Evolutionary conservation across 2,329 filamentous ascomycete species (phyloP).

Genomic region (Drechslera avenae): DNA sequence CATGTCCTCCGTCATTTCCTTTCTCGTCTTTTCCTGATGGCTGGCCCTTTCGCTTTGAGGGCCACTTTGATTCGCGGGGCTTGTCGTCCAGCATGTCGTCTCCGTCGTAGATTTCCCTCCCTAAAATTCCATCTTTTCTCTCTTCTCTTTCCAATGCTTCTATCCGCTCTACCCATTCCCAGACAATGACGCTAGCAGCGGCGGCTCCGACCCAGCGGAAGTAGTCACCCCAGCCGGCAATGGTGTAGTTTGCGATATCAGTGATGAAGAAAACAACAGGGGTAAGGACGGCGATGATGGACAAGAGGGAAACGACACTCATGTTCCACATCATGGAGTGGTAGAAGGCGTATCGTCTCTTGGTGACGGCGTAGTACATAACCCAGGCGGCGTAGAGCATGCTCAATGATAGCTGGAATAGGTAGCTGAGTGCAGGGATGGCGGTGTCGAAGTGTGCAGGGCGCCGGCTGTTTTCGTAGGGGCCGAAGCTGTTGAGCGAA

Average conservation of each 20-base stretch:
- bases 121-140: conserved; percentile 89
- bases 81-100: conserved; percentile 85
- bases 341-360: conserved; percentile 88
- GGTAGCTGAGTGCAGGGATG: conserved; percentile 86
- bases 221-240: conserved; percentile 93
- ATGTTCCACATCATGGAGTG: conserved; percentile 92
- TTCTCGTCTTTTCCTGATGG: conserved; percentile 41
- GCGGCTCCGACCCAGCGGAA: conserved; percentile 96
- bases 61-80: conserved; percentile 60
- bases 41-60: conserved; percentile 47
- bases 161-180: conserved; percentile 97
- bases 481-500: conserved; percentile 83
- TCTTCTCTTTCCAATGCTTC: conserved; percentile 91
- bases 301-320: conserved; percentile 76
- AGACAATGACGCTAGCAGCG: conserved; percentile 93
- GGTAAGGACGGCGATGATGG: conserved; percentile 79
- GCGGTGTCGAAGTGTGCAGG: conserved; percentile 84
- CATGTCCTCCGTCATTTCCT: conserved; percentile 29
- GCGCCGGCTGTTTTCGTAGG: conserved; percentile 59
- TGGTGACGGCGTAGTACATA: conserved; percentile 89
- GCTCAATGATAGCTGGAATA: conserved; percentile 86
- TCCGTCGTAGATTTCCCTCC: conserved; percentile 88
- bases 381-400: conserved; percentile 92
- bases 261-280: conserved; percentile 92
- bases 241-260: conserved; percentile 82